Percentiles rank a stretch among this genome's conserved stretches.
phyloP scores from a whole-genome alignment of 306 rosid genomes.

The Pachyrhizus erosus region DNA sequence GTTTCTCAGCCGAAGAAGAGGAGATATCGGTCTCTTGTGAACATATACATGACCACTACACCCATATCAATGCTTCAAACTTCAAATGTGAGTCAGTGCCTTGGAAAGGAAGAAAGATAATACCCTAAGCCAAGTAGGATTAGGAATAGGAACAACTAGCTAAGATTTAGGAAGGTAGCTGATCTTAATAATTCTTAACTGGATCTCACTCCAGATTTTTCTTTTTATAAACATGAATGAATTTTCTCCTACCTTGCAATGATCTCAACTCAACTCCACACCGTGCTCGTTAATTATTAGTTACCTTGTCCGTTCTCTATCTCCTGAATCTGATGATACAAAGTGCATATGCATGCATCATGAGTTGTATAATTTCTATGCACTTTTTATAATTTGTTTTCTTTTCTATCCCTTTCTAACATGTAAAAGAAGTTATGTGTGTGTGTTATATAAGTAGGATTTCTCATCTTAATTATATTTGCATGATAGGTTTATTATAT shows the following conservation, averaged over 20 bases:
- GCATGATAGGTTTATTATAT: background rate
- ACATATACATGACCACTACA: constrained; percentile 53
- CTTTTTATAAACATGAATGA: background rate
- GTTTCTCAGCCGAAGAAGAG: constrained; percentile 35
- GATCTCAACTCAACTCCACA: background rate
- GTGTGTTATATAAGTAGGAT: background rate
- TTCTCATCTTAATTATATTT: background rate
- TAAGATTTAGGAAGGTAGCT: background rate
- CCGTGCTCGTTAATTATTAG: background rate
- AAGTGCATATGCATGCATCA: background rate
- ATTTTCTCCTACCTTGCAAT: background rate
- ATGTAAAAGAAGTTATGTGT: background rate
- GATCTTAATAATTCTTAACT: background rate
- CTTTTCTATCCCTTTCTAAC: background rate
- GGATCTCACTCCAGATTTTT: background rate
- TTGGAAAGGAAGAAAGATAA: background rate
- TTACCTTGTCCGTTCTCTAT: background rate
- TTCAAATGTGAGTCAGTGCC: background rate
- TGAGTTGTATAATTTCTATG: background rate
- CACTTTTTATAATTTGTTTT: background rate
- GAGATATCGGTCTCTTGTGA: constrained; percentile 57
- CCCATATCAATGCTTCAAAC: constrained; percentile 29
- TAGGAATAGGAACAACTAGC: background rate
- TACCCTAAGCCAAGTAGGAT: constrained; percentile 5
- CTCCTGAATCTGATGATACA: background rate